Conservation (phyloP, 2,329 filamentous ascomycete genomes). For the Cadophora sp. region DNA sequence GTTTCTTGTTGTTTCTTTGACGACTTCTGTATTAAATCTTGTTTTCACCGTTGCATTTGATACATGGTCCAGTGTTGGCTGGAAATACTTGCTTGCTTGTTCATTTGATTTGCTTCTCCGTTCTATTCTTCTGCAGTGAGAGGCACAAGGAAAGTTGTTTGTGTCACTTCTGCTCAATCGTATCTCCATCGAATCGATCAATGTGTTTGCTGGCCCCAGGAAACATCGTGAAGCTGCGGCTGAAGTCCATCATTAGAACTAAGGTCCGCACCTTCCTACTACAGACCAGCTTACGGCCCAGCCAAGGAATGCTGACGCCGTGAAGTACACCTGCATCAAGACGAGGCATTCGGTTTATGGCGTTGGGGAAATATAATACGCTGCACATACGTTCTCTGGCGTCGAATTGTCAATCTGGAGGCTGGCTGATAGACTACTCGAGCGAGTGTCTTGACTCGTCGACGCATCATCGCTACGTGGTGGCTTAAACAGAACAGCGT, state of each 20-base stretch:
- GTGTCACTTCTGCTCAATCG: neutral
- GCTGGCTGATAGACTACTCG: slow-evolving; percentile 5
- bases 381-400: neutral
- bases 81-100: neutral
- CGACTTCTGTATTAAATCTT: neutral
- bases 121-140: neutral
- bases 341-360: neutral
- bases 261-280: slow-evolving; percentile 2
- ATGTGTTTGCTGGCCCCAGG: neutral
- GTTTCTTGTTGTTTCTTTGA: too few species aligned
- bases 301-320: slow-evolving; percentile 12
- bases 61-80: neutral
- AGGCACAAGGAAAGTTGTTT: neutral
- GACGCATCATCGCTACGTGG: neutral
- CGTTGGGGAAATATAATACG: neutral
- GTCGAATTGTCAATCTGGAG: neutral
- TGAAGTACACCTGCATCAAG: neutral
- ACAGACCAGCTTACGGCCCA: slow-evolving; percentile 4
- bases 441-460: neutral
- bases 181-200: neutral
- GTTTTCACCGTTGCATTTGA: neutral
- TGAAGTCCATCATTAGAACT: neutral
- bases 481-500: neutral
- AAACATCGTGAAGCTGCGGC: neutral
- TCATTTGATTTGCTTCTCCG: neutral